These are phyloP conservation scores for Apocynum venetum DNA, from an alignment of 257 asterid species.

Conservation along the genomic window DNA sequence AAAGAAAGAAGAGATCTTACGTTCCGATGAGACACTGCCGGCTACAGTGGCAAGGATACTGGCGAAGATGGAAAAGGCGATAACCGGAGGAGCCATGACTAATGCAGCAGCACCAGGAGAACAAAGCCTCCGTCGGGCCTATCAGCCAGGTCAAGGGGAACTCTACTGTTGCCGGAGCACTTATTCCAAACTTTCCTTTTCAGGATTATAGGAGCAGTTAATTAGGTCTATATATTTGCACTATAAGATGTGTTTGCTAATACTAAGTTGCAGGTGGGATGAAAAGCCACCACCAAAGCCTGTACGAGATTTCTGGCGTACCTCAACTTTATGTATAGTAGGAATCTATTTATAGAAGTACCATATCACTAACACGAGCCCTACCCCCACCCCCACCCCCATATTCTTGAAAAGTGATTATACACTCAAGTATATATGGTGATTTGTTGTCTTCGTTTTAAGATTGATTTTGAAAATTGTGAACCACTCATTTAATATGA, in stretches of 20 bases:
- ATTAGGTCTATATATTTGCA: no score
- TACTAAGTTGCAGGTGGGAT: no score
- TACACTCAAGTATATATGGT: no score
- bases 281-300: neutral
- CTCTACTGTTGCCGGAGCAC: neutral
- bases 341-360: neutral
- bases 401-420: no score
- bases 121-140: neutral
- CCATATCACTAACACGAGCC: neutral
- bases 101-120: no score
- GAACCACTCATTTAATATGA: neutral
- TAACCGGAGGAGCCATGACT: slow-evolving; percentile 1
- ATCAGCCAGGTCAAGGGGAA: neutral
- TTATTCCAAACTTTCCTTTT: neutral
- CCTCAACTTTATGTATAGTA: neutral
- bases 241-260: no score
- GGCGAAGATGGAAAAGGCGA: neutral
- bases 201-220: no score
- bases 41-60: neutral
- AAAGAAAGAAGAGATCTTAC: neutral
- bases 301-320: neutral
- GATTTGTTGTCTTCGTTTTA: neutral
- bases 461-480: neutral
- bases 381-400: neutral
- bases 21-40: neutral